These are phyloP conservation scores for Xerocomus cyaneibrunnescens DNA, from an alignment of 1,284 basidiomycete genomes.

Conservation along the genomic window DNA sequence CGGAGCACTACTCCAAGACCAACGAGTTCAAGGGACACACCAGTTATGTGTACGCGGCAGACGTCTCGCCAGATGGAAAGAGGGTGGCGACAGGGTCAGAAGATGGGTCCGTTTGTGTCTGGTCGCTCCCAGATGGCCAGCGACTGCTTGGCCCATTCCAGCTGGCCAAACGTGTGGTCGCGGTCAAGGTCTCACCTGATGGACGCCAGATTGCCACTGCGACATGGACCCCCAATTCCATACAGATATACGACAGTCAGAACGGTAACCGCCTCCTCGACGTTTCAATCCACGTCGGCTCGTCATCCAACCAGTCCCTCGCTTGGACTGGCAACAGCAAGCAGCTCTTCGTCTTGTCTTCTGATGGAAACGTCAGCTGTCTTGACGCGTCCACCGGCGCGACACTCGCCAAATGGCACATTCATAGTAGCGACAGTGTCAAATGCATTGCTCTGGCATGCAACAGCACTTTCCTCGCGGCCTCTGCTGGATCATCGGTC, in stretches of 20 bases:
- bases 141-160: not conserved
- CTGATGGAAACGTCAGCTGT: not conserved
- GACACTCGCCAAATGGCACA: slow-evolving; percentile 1
- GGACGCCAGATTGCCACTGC: slow-evolving; percentile 7
- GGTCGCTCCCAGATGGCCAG: slow-evolving; percentile 1
- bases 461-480: slow-evolving; percentile 5
- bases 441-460: not conserved
- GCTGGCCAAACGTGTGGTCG: not conserved
- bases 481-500: not conserved
- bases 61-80: slow-evolving; percentile 5
- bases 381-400: slow-evolving; percentile 3
- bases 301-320: slow-evolving; percentile 1
- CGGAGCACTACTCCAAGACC: not conserved
- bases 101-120: slow-evolving; percentile 5
- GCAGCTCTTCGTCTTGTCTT: not conserved
- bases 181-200: slow-evolving; percentile 9
- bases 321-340: slow-evolving; percentile 5
- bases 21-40: not conserved
- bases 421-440: not conserved
- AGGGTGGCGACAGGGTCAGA: slow-evolving; percentile 1
- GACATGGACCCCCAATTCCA: not conserved
- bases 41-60: not conserved
- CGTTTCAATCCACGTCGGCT: not conserved
- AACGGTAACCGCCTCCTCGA: not conserved
- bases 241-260: slow-evolving; percentile 8